Evolutionary conservation across 371 early-diverging fungal genomes (phyloP).

Genomic region (Pancytospora epiphaga): DNA sequence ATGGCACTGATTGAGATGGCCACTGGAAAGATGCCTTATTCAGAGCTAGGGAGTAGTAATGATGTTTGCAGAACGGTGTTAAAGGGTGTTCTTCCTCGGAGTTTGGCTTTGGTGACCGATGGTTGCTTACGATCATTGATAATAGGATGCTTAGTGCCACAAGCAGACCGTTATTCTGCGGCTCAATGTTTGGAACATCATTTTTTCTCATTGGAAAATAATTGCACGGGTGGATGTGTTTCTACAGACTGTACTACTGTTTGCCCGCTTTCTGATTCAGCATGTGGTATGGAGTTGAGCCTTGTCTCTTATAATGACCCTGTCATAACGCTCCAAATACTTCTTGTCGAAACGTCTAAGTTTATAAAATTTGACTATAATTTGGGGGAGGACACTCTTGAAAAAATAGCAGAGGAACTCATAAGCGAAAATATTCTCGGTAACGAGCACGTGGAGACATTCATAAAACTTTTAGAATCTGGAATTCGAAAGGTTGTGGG

Average conservation of each 20-base stretch:
- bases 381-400: constrained; percentile 72
- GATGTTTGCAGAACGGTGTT: constrained; percentile 74
- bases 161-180: constrained; percentile 68
- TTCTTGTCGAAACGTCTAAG: constrained; percentile 62
- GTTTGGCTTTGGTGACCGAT: constrained; percentile 65
- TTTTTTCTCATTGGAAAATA: constrained; percentile 70
- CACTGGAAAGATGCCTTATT: constrained; percentile 75
- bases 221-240: constrained; percentile 40
- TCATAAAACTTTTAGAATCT: constrained; percentile 21
- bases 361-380: constrained; percentile 77
- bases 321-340: constrained; percentile 67
- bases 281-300: constrained; percentile 37
- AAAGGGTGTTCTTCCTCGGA: constrained; percentile 70
- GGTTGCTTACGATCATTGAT: constrained; percentile 69
- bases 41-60: constrained; percentile 72
- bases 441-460: constrained; percentile 31
- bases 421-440: constrained; percentile 52
- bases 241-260: constrained; percentile 25
- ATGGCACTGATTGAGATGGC: constrained; percentile 77
- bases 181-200: constrained; percentile 69
- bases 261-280: constrained; percentile 25
- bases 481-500: constrained; percentile 32
- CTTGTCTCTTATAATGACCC: constrained; percentile 31
- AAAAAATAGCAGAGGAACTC: constrained; percentile 78
- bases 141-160: constrained; percentile 66